A percentile compares a stretch with the other conserved stretches of the same genome.
These are phyloP conservation scores for Mycena rebaudengoi DNA, from an alignment of 768 basidiomycete genomes.

Conservation along the genomic window DNA sequence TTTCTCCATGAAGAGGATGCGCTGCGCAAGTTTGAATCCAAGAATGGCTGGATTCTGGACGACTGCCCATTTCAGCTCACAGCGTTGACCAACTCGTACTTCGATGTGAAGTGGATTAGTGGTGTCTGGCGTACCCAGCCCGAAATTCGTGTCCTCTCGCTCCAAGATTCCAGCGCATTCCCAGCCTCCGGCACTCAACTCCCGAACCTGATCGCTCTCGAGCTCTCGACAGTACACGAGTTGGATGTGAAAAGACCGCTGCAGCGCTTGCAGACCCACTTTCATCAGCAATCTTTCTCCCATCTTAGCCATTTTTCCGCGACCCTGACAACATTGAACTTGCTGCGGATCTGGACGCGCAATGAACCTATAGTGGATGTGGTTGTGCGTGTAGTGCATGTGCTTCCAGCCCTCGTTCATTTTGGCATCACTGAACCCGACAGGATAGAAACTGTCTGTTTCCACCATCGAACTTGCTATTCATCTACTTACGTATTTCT, in stretches of 20 bases:
- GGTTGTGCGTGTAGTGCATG: background rate
- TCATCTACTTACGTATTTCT: too few species aligned
- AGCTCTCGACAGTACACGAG: background rate
- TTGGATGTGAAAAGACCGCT: background rate
- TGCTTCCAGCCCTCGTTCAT: background rate
- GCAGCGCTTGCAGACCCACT: background rate
- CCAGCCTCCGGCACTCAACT: background rate
- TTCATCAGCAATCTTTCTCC: background rate
- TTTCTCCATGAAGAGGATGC: background rate
- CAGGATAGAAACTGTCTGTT: background rate
- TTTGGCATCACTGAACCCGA: background rate
- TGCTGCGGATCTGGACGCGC: background rate
- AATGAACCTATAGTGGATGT: background rate
- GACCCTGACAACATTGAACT: constrained; percentile 11
- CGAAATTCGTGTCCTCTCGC: constrained; percentile 6
- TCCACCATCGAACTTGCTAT: too few species aligned
- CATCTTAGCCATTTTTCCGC: background rate
- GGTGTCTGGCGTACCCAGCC: constrained; percentile 3
- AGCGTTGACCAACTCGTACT: constrained; percentile 7
- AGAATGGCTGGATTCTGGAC: constrained; percentile 5
- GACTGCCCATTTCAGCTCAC: constrained; percentile 8
- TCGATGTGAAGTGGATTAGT: background rate
- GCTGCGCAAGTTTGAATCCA: background rate
- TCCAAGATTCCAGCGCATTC: background rate
- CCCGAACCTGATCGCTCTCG: background rate